A percentile compares a stretch with the other conserved stretches of the same genome.
These are phyloP conservation scores for Hura crepitans DNA, from an alignment of 441 rosid genomes.

Conservation along the genomic window DNA sequence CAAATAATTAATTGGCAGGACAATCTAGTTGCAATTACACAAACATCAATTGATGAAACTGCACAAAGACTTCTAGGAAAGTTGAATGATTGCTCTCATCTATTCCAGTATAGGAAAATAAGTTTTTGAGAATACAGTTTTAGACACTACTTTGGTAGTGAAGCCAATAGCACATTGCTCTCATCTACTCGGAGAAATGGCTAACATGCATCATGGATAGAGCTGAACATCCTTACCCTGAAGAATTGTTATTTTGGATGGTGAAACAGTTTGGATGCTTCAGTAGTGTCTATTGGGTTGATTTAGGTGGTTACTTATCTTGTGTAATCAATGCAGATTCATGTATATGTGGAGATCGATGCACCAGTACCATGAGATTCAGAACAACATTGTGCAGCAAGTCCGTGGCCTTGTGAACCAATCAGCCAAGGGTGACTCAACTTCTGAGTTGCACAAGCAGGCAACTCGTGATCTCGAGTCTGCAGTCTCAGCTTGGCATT, in stretches of 20 bases:
- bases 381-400: slow-evolving; percentile 84
- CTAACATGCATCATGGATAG: not conserved
- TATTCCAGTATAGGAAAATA: not conserved
- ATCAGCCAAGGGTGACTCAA: slow-evolving; percentile 66
- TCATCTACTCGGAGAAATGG: not conserved
- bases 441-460: slow-evolving; percentile 83
- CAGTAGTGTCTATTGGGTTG: not conserved
- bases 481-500: slow-evolving; percentile 81
- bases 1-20: not conserved
- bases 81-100: not conserved
- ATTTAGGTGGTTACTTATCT: no score
- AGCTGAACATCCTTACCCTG: not conserved
- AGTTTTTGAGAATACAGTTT: not conserved
- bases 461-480: slow-evolving; percentile 89
- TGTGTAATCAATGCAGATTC: slow-evolving; percentile 47
- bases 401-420: slow-evolving; percentile 81
- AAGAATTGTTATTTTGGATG: no score
- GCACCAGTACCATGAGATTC: slow-evolving; percentile 80
- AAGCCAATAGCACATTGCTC: no score
- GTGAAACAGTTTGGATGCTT: no score
- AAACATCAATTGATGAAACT: no score
- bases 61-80: not conserved
- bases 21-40: no score
- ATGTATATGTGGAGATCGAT: slow-evolving; percentile 93
- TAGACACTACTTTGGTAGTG: not conserved